These are phyloP conservation scores for Plasmopara halstedii DNA, from an alignment of 352 stramenopile species.

Conservation along the genomic window DNA sequence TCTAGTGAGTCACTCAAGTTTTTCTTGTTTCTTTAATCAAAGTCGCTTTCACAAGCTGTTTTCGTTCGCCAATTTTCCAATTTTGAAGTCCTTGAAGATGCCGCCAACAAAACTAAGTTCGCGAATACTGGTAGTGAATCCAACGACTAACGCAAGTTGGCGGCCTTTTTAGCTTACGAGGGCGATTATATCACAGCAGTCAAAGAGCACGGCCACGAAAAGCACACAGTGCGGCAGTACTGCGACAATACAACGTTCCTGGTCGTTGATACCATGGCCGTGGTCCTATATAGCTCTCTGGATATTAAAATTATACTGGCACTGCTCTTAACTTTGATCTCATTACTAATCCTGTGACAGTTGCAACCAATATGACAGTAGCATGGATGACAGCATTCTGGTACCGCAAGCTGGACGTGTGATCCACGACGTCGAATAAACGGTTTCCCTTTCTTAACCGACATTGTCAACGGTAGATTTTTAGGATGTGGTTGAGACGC, in stretches of 20 bases:
- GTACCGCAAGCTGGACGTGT: conserved; percentile 26
- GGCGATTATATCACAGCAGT: conserved; percentile 34
- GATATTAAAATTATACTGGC: conserved; percentile 52
- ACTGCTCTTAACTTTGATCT: conserved; percentile 31
- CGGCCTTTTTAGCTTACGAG: conserved; percentile 37
- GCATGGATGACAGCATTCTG: conserved; percentile 44
- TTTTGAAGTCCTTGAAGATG: conserved; percentile 32
- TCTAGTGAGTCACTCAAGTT: no score
- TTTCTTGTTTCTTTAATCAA: conserved; percentile 35
- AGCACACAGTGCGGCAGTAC: conserved; percentile 34
- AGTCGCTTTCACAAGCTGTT: conserved; percentile 26
- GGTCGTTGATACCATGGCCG: conserved; percentile 39
- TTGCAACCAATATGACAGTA: conserved; percentile 23
- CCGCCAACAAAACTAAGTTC: conserved; percentile 29
- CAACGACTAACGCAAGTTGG: conserved; percentile 34
- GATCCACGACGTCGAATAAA: conserved; percentile 42
- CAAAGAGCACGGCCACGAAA: conserved; percentile 31
- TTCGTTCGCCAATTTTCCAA: conserved; percentile 34
- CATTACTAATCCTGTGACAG: conserved; percentile 27
- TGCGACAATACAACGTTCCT: conserved; percentile 28
- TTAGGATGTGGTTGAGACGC: no score
- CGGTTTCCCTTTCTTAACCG: no score
- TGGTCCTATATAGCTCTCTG: conserved; percentile 39
- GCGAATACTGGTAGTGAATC: conserved; percentile 34
- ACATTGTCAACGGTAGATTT: no score